Evolutionary conservation across 2,329 filamentous ascomycete genomes (phyloP), one percentile per base, ranked within the genome.

Genomic region (Fusarium algeriense): DNA sequence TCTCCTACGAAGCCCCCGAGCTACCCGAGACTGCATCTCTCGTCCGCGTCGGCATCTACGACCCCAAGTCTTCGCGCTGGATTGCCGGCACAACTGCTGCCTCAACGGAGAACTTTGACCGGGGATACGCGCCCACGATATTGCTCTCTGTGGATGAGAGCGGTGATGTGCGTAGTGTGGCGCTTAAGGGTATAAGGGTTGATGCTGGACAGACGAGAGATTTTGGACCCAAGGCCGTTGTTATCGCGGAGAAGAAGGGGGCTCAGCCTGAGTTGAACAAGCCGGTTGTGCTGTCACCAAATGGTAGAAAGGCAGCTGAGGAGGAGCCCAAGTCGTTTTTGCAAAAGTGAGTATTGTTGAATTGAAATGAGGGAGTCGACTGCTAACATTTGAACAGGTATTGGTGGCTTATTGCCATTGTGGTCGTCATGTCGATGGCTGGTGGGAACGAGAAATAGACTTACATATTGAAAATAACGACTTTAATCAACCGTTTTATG

Each of bases 171-270:
- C 74, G 89, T 52, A 86, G 88, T 30, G 87, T 85, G 17, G 82
- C 83, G 37, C 78, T 85, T 49, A 86, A 86, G 77, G 88, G 89
- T n/a, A 85, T 89, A 23, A 78, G 78, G 72, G 88, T 91, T 61
- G 89, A 91, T 77, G 89, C 89, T 14, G 89, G 89, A 4, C 84
- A 87, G 73, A 91, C 89, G 74, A 84, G 89, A 70, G 89, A 91
- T 77, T 91, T 91, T 81, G 89, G 88, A 0, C 89, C 90, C 46
- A 84, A 88, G 81, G 88, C 86, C 11, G 78, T 85, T 56, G 80
- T 92, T 50, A 75, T 86, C 46, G 80, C 83, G 28, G 82, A 85
- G 44, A 79, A 75, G 48, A 80, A 78, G 60, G 90, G 89, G 3
- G 85, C 84, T 78, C 84, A 86, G 77, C 89, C 89, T 4, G 85